A percentile compares a stretch with the other conserved stretches of the same genome.
phyloP scores from a whole-genome alignment of 1,139 yeast genomes.

The Geotrichum europaeum region DNA sequence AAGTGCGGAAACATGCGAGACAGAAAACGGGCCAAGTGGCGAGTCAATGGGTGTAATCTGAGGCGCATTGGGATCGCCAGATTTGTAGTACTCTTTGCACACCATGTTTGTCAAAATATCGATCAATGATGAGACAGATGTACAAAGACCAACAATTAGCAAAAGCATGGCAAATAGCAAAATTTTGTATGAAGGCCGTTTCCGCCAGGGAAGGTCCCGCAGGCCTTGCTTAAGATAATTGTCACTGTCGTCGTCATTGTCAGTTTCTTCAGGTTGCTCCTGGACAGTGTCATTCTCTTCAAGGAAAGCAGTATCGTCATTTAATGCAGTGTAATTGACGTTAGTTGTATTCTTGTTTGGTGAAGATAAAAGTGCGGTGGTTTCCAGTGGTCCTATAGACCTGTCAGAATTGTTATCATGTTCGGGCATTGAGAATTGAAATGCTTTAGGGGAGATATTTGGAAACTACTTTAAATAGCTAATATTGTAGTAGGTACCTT shows the following conservation, averaged over 20 bases:
- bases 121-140: conserved; percentile 21
- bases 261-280: neutral
- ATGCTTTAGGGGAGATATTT: neutral
- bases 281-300: neutral
- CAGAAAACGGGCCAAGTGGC: neutral
- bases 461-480: neutral
- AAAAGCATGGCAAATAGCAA: conserved; percentile 18
- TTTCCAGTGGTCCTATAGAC: neutral
- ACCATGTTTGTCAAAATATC: conserved; percentile 26
- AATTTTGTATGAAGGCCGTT: conserved; percentile 19
- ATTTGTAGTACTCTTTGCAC: conserved; percentile 21
- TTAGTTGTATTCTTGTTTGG: neutral
- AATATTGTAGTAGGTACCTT: too few species aligned
- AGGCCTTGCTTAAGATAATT: conserved; percentile 5
- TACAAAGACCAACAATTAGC: conserved; percentile 21
- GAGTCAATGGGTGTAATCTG: neutral
- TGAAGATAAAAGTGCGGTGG: neutral
- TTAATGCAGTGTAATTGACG: neutral
- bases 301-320: neutral
- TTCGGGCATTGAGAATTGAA: neutral
- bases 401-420: neutral
- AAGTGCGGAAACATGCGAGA: neutral
- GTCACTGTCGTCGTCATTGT: neutral
- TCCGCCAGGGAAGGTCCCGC: conserved; percentile 11
- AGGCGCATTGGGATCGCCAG: conserved; percentile 3